Base-by-base conservation (phyloP, 305 asterid genomes). In the Fraxinus platypoda region DNA sequence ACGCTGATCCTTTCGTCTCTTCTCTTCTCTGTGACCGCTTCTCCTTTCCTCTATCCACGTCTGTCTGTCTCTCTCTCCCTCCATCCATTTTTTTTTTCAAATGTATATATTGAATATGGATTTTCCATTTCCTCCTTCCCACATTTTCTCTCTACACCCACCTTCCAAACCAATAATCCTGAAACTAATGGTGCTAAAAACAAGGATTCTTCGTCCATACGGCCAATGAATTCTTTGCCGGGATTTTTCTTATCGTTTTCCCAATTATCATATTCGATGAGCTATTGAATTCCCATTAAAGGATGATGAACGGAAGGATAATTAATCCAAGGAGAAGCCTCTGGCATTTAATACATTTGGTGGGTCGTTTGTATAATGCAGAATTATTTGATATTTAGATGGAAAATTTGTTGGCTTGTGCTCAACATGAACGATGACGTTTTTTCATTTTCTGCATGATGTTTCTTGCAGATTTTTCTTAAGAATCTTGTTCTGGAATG, bases 41-140 rank as follows among this genome's bases (percentile, higher is more conserved):
- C 75, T 76, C 80, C n/a, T 78, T 81, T 37, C 79, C 80, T 80
- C 85, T 77, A 80, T 38, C 83, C 89, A 78, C 89, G 83, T 80
- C 77, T 78, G 64, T 46, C 52, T 80, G 74, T 76, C 84, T 81
- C 70, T 19, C 43, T 26, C 70, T 23, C 33, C 78, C 75, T 57
- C 49, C 33, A 75, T 78, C 25, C 74, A 9, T 30, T 9, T 6
- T 46, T 37, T n/a, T 52, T 15, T 71, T 71, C n/a, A 21, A 3
- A 23, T 25, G 34, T 25, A 62, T 62, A 12, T 19, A 68, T 12
- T 26, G 33, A 28, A 59, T 37, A 81, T 78, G 78, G 82, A 75
- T 79, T 84, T 43, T 80, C 79, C 74, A 70, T 46, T 71, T 80
- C 13, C 57, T 59, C 77, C 78, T 79, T 80, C 83, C 88, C 88